phyloP scores from a whole-genome alignment of 805 yeast species.

The Metschnikowia anglica region DNA sequence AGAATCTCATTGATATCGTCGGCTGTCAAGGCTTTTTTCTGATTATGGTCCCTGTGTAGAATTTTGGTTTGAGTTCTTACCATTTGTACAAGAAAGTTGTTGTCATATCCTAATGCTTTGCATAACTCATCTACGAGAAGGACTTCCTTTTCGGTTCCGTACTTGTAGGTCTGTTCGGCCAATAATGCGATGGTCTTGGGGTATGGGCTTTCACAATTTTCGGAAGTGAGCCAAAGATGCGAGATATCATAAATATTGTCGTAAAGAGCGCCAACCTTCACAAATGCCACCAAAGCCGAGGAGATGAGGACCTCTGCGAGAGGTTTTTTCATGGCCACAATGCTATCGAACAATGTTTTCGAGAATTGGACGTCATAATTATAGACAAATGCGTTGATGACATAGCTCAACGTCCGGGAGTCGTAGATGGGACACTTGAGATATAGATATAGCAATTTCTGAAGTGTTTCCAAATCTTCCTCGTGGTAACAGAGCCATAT shows the following conservation, averaged over 20 bases:
- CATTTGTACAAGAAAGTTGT: conserved; percentile 27
- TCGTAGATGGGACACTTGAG: conserved; percentile 22
- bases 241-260: conserved; percentile 28
- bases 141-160: conserved; percentile 31
- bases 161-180: conserved; percentile 30
- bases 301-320: conserved; percentile 30
- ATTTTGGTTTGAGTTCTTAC: conserved; percentile 28
- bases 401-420: conserved; percentile 29
- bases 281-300: conserved; percentile 25
- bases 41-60: conserved; percentile 25
- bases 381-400: conserved; percentile 29
- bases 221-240: conserved; percentile 28
- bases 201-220: conserved; percentile 25
- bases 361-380: conserved; percentile 37
- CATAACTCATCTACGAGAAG: conserved; percentile 23
- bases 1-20: conserved; percentile 29
- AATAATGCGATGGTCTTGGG: conserved; percentile 29
- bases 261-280: conserved; percentile 31
- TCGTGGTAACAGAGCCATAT: conserved; percentile 39
- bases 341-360: conserved; percentile 26
- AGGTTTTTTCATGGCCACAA: conserved; percentile 24
- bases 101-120: conserved; percentile 20
- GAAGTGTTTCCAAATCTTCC: conserved; percentile 30
- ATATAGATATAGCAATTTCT: conserved; percentile 24
- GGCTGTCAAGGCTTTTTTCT: conserved; percentile 26